Evolutionary conservation across 2,329 filamentous ascomycete genomes (phyloP).

Genomic region (Emergomyces africanus): DNA sequence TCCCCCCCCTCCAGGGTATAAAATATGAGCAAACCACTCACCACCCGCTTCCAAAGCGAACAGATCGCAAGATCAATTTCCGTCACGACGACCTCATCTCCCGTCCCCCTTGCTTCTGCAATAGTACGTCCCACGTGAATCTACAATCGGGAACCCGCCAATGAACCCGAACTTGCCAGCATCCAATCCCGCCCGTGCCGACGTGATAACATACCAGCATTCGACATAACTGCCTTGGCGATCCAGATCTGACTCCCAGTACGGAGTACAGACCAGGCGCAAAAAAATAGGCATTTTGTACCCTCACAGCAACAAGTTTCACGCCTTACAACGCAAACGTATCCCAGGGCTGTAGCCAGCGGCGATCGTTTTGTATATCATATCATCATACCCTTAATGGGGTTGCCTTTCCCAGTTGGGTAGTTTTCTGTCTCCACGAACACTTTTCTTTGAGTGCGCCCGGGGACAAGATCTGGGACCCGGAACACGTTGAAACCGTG

Average conservation of each 20-base stretch:
- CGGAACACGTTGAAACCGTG: neutral
- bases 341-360: neutral
- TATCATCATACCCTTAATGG: slow-evolving; percentile 1
- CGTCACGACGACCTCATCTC: slow-evolving; percentile 1
- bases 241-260: neutral
- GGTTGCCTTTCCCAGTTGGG: neutral
- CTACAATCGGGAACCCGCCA: neutral
- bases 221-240: neutral
- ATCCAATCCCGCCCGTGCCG: neutral
- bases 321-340: neutral
- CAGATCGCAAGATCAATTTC: neutral
- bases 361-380: slow-evolving; percentile 1
- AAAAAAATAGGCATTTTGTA: neutral
- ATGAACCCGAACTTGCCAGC: neutral
- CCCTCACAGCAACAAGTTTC: neutral
- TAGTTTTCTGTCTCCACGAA: neutral
- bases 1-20: neutral
- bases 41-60: neutral
- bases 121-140: neutral
- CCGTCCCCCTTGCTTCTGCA: neutral
- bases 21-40: neutral
- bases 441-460: neutral
- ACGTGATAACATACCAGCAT: neutral
- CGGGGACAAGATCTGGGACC: neutral
- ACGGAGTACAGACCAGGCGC: neutral